Conservation (phyloP, 495 filamentous ascomycete species). For the Penicillium chermesinum region DNA sequence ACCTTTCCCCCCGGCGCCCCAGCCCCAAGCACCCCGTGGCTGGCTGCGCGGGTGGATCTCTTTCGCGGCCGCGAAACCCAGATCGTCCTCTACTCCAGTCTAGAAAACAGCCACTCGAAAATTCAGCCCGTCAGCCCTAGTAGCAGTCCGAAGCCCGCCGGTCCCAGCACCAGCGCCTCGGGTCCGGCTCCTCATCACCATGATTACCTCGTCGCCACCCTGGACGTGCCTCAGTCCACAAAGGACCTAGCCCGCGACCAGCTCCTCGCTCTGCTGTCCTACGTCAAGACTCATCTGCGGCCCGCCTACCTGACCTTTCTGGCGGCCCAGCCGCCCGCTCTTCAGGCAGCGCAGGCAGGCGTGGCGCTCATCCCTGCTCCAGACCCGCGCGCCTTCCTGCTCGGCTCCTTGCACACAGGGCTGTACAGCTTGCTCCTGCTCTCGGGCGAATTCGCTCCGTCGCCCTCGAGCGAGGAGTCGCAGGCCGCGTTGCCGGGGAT, state of each 20-base stretch:
- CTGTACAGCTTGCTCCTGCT: constrained; percentile 21
- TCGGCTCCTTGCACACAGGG: constrained; percentile 32
- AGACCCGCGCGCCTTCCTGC: constrained; percentile 27
- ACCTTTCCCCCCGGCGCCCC: constrained; percentile 27
- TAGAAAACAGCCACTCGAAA: constrained; percentile 38
- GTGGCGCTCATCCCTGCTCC: constrained; percentile 24
- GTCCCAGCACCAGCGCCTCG: constrained; percentile 1
- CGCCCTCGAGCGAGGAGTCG: not conserved
- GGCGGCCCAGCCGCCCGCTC: not conserved
- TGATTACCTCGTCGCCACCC: constrained; percentile 10
- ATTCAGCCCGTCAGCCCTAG: constrained; percentile 14
- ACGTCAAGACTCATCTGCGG: constrained; percentile 22
- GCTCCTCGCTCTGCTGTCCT: constrained; percentile 24
- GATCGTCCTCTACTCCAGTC: constrained; percentile 53
- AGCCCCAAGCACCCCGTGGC: constrained; percentile 25
- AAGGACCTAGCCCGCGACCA: constrained; percentile 20
- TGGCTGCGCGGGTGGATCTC: constrained; percentile 56
- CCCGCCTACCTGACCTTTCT: constrained; percentile 25
- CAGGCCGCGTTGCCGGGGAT: constrained; percentile 12
- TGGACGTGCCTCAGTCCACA: constrained; percentile 5
- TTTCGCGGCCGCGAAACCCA: constrained; percentile 54
- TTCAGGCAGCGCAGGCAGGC: not conserved
- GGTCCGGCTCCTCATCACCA: not conserved
- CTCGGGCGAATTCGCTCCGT: constrained; percentile 7
- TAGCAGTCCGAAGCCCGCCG: constrained; percentile 5